Evolutionary conservation across 306 rosid genomes (phyloP).

Genomic region (Mimosa pudica): DNA sequence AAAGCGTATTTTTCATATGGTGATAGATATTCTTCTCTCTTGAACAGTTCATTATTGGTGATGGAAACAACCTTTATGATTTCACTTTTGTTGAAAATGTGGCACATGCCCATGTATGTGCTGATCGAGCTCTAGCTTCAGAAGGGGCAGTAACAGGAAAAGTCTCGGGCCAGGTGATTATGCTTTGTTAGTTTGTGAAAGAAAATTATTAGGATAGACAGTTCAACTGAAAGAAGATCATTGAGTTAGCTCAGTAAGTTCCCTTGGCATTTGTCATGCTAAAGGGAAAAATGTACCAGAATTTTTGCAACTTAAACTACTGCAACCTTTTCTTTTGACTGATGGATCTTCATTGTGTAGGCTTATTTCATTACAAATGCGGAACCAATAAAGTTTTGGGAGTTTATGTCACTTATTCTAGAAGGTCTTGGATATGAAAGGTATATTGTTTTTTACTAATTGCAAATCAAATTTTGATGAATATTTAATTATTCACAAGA

Average conservation of each 20-base stretch:
- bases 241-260: slow-evolving; percentile 13
- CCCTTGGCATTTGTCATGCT: slow-evolving; percentile 4
- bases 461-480: slow-evolving; percentile 7
- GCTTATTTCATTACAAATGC: slow-evolving; percentile 93
- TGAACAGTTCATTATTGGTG: slow-evolving; percentile 87
- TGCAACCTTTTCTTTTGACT: slow-evolving; percentile 12
- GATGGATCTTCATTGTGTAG: slow-evolving; percentile 52
- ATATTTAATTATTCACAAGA: neutral
- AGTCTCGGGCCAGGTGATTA: slow-evolving; percentile 85
- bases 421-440: slow-evolving; percentile 94
- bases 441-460: slow-evolving; percentile 38
- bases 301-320: slow-evolving; percentile 15
- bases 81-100: slow-evolving; percentile 97
- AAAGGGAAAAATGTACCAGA: neutral
- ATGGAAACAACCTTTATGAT: slow-evolving; percentile 82
- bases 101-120: slow-evolving; percentile 94
- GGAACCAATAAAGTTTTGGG: slow-evolving; percentile 97
- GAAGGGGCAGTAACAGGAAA: slow-evolving; percentile 66
- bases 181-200: slow-evolving; percentile 1
- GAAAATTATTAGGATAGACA: neutral
- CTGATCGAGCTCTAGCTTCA: slow-evolving; percentile 86
- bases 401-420: slow-evolving; percentile 73
- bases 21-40: slow-evolving; percentile 32
- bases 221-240: slow-evolving; percentile 21
- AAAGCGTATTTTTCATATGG: slow-evolving; percentile 18